phyloP scores from a whole-genome alignment of 805 yeast species.

The Yamadazyma ubonensis region DNA sequence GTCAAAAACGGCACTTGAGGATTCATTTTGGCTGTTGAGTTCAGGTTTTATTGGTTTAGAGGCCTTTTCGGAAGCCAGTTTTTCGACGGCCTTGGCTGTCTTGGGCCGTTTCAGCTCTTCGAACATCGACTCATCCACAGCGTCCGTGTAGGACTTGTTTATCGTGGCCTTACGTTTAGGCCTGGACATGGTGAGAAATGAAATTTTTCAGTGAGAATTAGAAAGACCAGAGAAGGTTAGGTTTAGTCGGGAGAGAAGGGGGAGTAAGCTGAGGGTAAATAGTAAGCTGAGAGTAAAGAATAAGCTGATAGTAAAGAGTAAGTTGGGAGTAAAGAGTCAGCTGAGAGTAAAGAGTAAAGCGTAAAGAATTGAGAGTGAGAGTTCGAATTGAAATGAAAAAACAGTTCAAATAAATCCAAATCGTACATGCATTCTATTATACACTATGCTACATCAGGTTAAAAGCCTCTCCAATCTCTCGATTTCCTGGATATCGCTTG shows the following conservation, averaged over 20 bases:
- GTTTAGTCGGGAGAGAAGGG: background rate
- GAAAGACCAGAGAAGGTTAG: background rate
- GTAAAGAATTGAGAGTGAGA: no score
- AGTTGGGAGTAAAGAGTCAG: no score
- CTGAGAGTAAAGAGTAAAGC: no score
- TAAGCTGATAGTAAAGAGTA: no score
- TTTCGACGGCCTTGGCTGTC: slow-evolving; percentile 5
- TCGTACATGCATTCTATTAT: background rate
- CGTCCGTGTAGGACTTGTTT: slow-evolving; percentile 35
- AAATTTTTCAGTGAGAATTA: slow-evolving; percentile 6
- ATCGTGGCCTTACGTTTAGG: slow-evolving; percentile 40
- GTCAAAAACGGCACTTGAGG: background rate
- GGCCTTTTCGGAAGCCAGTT: background rate
- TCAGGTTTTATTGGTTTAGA: background rate
- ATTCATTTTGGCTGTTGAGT: background rate
- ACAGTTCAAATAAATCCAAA: background rate
- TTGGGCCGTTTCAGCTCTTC: slow-evolving; percentile 18
- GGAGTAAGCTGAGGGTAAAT: background rate
- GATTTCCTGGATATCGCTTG: slow-evolving; percentile 68
- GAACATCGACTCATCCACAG: slow-evolving; percentile 25
- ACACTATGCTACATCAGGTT: background rate
- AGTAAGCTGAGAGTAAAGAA: no score
- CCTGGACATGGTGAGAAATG: slow-evolving; percentile 21
- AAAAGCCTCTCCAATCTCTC: slow-evolving; percentile 13
- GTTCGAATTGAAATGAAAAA: no score